Percentiles rank a stretch among this genome's conserved stretches.
Evolutionary conservation across 768 basidiomycete species (phyloP).

Genomic region (Chalciporus chontae): DNA sequence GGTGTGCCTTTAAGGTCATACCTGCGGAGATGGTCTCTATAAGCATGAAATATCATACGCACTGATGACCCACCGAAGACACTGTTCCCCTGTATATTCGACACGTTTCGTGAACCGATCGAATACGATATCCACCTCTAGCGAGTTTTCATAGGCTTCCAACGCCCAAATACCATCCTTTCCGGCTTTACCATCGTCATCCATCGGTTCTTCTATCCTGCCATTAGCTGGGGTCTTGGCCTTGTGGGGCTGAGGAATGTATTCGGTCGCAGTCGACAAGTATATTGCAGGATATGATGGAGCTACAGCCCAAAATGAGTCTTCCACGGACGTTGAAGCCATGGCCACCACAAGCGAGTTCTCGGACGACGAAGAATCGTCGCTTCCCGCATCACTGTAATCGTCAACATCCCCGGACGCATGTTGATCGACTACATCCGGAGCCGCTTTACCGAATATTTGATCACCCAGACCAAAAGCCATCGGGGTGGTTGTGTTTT

Average conservation of each 20-base stretch:
- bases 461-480: conserved; percentile 61
- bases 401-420: conserved; percentile 19
- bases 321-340: conserved; percentile 48
- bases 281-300: conserved; percentile 69
- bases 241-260: conserved; percentile 57
- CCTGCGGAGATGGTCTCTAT: conserved; percentile 35
- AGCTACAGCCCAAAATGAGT: conserved; percentile 64
- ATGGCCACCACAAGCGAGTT: conserved; percentile 56
- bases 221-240: conserved; percentile 39
- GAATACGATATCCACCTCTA: conserved; percentile 81
- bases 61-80: conserved; percentile 59
- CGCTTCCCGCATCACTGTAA: conserved; percentile 34
- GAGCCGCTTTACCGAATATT: conserved; percentile 49
- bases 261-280: conserved; percentile 72
- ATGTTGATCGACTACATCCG: conserved; percentile 14
- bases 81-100: conserved; percentile 72
- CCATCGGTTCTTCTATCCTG: conserved; percentile 41
- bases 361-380: conserved; percentile 38
- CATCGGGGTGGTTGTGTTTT: conserved; percentile 26
- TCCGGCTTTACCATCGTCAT: conserved; percentile 39
- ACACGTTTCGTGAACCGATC: conserved; percentile 78
- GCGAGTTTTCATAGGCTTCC: conserved; percentile 79
- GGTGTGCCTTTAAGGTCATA: conserved; percentile 88
- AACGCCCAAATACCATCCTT: conserved; percentile 56
- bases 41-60: neutral